Base-by-base conservation (phyloP, 345 rosid genomes). In the Linum tenue region DNA sequence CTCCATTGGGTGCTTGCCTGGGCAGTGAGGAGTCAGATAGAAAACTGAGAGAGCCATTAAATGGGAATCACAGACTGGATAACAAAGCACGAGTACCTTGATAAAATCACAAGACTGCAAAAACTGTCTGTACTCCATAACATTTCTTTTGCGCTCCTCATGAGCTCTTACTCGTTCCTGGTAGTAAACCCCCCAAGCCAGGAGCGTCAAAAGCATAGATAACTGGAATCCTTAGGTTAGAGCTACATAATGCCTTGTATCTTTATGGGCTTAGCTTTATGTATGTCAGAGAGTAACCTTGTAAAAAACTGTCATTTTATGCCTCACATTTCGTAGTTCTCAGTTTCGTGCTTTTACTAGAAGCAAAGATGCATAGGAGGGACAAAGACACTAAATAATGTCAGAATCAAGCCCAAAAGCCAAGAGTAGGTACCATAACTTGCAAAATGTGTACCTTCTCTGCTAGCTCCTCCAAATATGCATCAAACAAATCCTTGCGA, bases 1-100 rank as follows among this genome's bases (percentile, higher is more conserved):
- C 97, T 86, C 99, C 99, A 94, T 69, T 94, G 99, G 74, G 84
- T 94, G 75, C 70, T 83, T 65, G 96, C 87, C 99, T 94, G 71
- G 59, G 68, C 61, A 69, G 31, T 15, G 68, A 37, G 64, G 12
- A 17, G 38, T 17, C 7, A 31, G 38, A 22, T 57, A 12, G 37
- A 57, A 48, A 48, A 48, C 53, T 17, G 60, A 57, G 38, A 22
- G 31, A 22, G 31, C 31, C 31, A 22, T 62, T 62, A 66, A 56
- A 63, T 39, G 41, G 50, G 63, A 57, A 55, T 64, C 53, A 59
- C 56, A 62, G 70, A 56, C 39, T 59, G 38, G 53, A 16, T 15
- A 38, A 40, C 70, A 50, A 42, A 37, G 38, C 60, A 22, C 16
- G 9, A 48, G 65, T 71, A 90, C 99, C 96, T 89, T 90, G 68